phyloP scores from a whole-genome alignment of 2,329 filamentous ascomycete genomes.

The Calonectria henricotiae region DNA sequence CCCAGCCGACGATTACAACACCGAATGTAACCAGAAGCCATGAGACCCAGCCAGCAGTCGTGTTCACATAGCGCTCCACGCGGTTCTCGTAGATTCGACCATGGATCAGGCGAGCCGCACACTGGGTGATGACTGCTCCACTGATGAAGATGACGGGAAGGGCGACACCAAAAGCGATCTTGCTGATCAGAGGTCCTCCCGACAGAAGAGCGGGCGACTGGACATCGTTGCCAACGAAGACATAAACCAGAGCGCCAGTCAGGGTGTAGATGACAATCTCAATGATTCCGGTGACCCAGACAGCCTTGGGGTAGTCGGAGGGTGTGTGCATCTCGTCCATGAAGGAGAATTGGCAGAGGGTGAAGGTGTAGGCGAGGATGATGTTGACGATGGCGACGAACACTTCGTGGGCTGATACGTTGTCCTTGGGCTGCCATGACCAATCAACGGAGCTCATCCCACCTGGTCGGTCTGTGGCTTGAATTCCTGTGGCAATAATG shows the following conservation, averaged over 20 bases:
- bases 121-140: conserved; percentile 38
- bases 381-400: conserved; percentile 38
- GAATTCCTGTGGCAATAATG: conserved; percentile 35
- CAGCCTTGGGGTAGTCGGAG: conserved; percentile 36
- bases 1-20: conserved; percentile 34
- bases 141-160: conserved; percentile 39
- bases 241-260: conserved; percentile 36
- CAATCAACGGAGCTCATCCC: conserved; percentile 36
- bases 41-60: conserved; percentile 34
- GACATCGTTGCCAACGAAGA: conserved; percentile 32
- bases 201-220: conserved; percentile 38
- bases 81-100: conserved; percentile 37
- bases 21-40: conserved; percentile 26
- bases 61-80: conserved; percentile 38
- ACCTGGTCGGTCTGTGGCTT: conserved; percentile 19
- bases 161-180: conserved; percentile 34
- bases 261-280: conserved; percentile 38
- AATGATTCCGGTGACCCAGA: conserved; percentile 37
- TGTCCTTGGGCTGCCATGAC: conserved; percentile 33
- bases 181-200: conserved; percentile 34
- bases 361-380: conserved; percentile 39
- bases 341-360: conserved; percentile 37
- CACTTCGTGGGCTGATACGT: conserved; percentile 34
- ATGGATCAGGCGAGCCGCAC: conserved; percentile 32
- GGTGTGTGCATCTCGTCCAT: conserved; percentile 40